phyloP scores from a whole-genome alignment of 2,329 filamentous ascomycete genomes.

The Colletotrichum sp. region DNA sequence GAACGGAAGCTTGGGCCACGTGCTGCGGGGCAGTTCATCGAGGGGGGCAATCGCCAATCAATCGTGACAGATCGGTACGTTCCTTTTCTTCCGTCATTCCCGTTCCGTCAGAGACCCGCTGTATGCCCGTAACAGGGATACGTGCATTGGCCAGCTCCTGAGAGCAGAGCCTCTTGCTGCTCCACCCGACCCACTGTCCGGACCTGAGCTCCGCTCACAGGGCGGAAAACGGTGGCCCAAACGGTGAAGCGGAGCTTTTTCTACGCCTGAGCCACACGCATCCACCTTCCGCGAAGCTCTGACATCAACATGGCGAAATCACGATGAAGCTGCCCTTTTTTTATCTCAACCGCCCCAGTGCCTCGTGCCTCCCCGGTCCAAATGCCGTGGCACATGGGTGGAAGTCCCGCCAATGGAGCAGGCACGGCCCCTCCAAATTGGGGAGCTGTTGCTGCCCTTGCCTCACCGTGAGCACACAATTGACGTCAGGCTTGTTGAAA shows the following conservation, averaged over 20 bases:
- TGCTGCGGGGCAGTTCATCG: background rate
- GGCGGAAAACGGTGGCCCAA: background rate
- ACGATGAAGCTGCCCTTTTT: background rate
- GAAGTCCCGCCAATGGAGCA: background rate
- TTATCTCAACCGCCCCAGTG: background rate
- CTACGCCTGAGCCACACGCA: background rate
- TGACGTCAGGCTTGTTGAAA: conserved; percentile 3
- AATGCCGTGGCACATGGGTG: background rate
- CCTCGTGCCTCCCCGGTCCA: background rate
- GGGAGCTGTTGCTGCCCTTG: background rate
- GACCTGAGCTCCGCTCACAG: conserved; percentile 8
- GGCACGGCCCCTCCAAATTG: background rate
- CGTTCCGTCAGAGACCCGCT: background rate
- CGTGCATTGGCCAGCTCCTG: background rate
- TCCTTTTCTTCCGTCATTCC: background rate
- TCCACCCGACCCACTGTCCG: background rate
- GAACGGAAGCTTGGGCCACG: conserved; percentile 6
- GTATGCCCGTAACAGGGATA: background rate
- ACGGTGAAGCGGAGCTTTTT: background rate
- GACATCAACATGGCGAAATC: conserved; percentile 23
- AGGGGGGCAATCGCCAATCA: background rate
- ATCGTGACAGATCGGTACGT: background rate
- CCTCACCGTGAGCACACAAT: background rate
- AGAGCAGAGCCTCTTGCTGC: background rate
- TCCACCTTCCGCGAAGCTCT: conserved; percentile 3